Conservation (phyloP, 176 grass and related monocot species). For the Phoenix dactylifera region DNA sequence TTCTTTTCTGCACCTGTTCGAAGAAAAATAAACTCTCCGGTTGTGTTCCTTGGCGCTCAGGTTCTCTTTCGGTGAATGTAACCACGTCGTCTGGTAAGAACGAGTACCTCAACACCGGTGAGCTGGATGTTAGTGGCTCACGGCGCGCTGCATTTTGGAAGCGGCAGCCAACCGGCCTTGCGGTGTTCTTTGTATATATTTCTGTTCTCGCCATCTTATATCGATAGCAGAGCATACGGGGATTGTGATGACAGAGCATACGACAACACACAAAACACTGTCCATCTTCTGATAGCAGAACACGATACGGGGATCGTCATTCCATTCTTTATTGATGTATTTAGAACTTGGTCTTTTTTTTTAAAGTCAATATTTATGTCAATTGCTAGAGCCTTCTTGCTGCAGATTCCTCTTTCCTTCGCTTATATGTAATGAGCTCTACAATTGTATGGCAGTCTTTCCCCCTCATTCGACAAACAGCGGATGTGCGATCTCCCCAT, state of each 20-base stretch:
- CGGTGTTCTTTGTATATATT: constrained; percentile 25
- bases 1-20: neutral
- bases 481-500: too few relatives aligned
- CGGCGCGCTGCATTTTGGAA: constrained; percentile 7
- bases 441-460: too few relatives aligned
- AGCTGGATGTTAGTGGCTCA: constrained; percentile 48
- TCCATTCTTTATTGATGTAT: constrained; percentile 64
- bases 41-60: constrained; percentile 14
- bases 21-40: too few relatives aligned
- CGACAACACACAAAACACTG: too few relatives aligned
- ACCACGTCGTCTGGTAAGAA: constrained; percentile 63
- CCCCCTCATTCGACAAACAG: too few relatives aligned
- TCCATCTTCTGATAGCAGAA: too few relatives aligned
- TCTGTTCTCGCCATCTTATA: constrained; percentile 33
- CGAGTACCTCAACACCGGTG: constrained; percentile 60
- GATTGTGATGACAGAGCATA: too few relatives aligned
- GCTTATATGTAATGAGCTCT: too few relatives aligned
- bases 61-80: constrained; percentile 73
- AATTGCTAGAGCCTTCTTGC: too few relatives aligned
- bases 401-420: too few relatives aligned
- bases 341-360: neutral
- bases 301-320: constrained; percentile 22
- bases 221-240: constrained; percentile 22
- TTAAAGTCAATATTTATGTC: too few relatives aligned
- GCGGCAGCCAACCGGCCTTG: constrained; percentile 18